These are phyloP conservation scores for Eucalyptus regnans DNA, from an alignment of 345 rosid species.

Conservation along the genomic window DNA sequence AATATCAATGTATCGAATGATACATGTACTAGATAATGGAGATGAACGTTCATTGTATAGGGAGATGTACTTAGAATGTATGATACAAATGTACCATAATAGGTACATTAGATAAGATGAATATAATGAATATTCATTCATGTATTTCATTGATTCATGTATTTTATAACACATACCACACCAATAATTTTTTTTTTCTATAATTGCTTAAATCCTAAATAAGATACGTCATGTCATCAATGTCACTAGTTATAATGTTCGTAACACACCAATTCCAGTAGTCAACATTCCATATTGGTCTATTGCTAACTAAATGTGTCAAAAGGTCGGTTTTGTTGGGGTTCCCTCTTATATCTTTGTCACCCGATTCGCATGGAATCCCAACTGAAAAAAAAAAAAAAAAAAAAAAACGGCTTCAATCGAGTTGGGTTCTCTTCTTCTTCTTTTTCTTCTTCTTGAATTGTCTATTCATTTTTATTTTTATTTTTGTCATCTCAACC, in stretches of 20 bases:
- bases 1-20: too few relatives aligned
- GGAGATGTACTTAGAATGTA: too few relatives aligned
- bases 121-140: too few relatives aligned
- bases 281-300: not conserved
- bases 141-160: too few relatives aligned
- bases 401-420: accelerated
- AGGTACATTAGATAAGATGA: too few relatives aligned
- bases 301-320: not conserved
- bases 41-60: too few relatives aligned
- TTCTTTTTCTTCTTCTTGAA: not conserved
- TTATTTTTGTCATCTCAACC: not conserved
- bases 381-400: too few relatives aligned
- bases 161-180: too few relatives aligned
- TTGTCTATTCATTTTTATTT: not conserved
- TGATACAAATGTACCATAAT: too few relatives aligned
- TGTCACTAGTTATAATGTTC: not conserved
- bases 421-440: not conserved
- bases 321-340: not conserved
- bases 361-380: not conserved
- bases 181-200: not conserved
- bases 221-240: not conserved
- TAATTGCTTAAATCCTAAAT: not conserved
- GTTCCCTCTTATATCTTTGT: not conserved
- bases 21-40: too few relatives aligned
- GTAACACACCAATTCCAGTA: not conserved